Base-by-base conservation (phyloP, 2,329 filamentous ascomycete species). In the Xylariaceae sp. region DNA sequence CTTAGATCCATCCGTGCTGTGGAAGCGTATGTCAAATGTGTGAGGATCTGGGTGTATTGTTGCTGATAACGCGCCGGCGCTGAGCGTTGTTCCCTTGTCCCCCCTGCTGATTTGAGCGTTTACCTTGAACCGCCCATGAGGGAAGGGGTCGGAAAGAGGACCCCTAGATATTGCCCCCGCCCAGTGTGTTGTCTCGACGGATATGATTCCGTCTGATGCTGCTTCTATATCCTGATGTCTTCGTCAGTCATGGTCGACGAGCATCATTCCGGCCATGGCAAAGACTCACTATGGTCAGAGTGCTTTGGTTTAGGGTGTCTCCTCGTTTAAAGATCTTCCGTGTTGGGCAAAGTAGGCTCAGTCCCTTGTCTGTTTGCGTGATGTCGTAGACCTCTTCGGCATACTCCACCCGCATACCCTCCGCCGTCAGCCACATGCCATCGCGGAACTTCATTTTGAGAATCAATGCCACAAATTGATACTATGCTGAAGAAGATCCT, bases 341-440 rank as follows among this genome's bases (percentile, higher is more conserved):
- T 1, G 80, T 82, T 9, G 82, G 81, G 58, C 81, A 85, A 0
- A 85, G 70, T 15, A 85, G 72, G 21, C 73, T 77, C 45, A 84
- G 52, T 6, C 76, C 76, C 57, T 75, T 77, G 5, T 73, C 72
- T 48, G 73, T 76, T 46, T 75, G 68, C 4, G 72, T 76, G 48
- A 79, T 71, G 8, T 76, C 74, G 64, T 83, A 79, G 15, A 87
- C 73, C 56, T 87, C 83, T 68, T 87, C 84, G 32, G 84, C 85
- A 61, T 86, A 86, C 64, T 86, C 81, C 22, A 84, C 75, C 47
- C 75, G 74, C 65, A 84, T 77, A 56, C 77, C 80, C 68, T 83
- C 79, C 53, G 79, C 81, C 40, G 78, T 75, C 46, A 86, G 72
- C 85, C 85, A 87, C 84, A 86, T 84, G 60, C 80, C 80, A 77